These are phyloP conservation scores for Botryotinia globosa DNA, from an alignment of 2,329 filamentous ascomycete species.

Conservation along the genomic window DNA sequence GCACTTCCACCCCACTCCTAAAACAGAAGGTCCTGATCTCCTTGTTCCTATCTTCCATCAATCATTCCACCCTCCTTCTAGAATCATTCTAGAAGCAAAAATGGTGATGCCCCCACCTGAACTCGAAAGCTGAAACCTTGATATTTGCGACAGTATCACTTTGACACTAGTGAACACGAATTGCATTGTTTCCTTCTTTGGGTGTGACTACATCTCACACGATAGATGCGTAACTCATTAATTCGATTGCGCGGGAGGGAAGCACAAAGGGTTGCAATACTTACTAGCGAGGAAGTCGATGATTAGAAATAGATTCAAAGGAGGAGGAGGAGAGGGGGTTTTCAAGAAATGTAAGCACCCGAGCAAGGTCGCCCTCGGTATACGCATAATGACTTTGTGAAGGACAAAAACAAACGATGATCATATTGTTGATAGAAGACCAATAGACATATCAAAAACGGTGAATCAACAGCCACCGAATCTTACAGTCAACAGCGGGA, in stretches of 20 bases:
- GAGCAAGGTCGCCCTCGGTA: background rate
- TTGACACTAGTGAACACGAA: background rate
- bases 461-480: background rate
- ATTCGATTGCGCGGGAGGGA: background rate
- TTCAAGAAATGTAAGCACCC: slow-evolving; percentile 1
- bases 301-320: slow-evolving; percentile 7
- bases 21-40: slow-evolving; percentile 14
- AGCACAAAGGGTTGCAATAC: slow-evolving; percentile 15
- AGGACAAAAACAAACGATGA: background rate
- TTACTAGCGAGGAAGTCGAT: background rate
- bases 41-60: slow-evolving; percentile 7
- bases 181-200: slow-evolving; percentile 1
- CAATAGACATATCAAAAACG: background rate
- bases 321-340: background rate
- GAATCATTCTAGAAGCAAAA: slow-evolving; percentile 20
- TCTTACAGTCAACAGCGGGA: background rate
- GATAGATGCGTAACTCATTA: background rate
- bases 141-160: slow-evolving; percentile 5
- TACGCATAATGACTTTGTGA: background rate
- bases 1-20: slow-evolving; percentile 12
- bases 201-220: background rate
- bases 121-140: slow-evolving; percentile 16
- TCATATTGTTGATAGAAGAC: background rate
- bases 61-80: slow-evolving; percentile 9
- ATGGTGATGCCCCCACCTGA: slow-evolving; percentile 4